Base-by-base conservation (phyloP, 805 yeast species). In the Candida suzukii region DNA sequence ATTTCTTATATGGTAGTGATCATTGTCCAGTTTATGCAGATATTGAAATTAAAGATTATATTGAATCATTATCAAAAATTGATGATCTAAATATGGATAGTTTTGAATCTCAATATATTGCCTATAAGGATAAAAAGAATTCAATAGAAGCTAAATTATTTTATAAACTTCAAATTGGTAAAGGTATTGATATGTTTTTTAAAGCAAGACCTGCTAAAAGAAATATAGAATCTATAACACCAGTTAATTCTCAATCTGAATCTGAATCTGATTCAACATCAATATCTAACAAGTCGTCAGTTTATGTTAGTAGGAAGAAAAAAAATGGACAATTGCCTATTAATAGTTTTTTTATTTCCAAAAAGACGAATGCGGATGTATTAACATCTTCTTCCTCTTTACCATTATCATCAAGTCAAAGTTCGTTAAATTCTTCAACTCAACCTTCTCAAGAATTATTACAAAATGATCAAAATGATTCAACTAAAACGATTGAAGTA, bases 11-110 rank as follows among this genome's bases (percentile, higher is more conserved):
- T 57, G 99, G 99, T 0, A 87, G 96, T 0, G 99, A 91, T 58
- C 99, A 91, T 61, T 91, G 98, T 59, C 99, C 99, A 0, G 76
- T 88, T 0, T 88, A 59, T 53, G 71, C 88, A 1, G 97, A 88
- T 57, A 53, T 88, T 35, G 63, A 65, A 30, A 41, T 58, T 8
- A 37, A 38, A 2, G 31, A 32, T 0, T 29, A 18, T 18, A 4
- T 11, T 26, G 13, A 26, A 13, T 7, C 29, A 11, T 48, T 34
- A 40, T 20, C 21, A 35, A 19, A 35, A n/a, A 18, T 9, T 31
- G 17, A 19, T 18, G 13, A 6, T 13, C 3, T 17, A 6, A 19
- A 31, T 4, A 11, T 4, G 7, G 18, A 29, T 14, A 16, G 17
- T 20, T 18, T 12, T 10, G 40, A 35, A 8, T 47, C 41, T 19